A percentile compares a stretch with the other conserved stretches of the same genome.
phyloP scores from a whole-genome alignment of 345 rosid genomes.

The Cochlearia excelsa region DNA sequence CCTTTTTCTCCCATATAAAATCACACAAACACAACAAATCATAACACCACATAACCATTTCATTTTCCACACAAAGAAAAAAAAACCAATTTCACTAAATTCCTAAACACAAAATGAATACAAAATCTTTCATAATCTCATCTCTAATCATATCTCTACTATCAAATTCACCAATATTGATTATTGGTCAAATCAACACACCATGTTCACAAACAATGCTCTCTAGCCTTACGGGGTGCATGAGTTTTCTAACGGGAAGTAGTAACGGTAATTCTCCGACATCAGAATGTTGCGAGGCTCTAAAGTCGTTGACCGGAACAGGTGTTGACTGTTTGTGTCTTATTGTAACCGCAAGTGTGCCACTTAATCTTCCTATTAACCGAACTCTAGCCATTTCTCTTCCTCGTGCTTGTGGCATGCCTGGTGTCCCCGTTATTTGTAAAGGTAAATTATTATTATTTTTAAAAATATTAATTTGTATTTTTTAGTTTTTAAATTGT shows the following conservation, averaged over 20 bases:
- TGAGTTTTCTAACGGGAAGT: constrained; percentile 64
- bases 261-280: constrained; percentile 47
- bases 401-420: constrained; percentile 80
- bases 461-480: too few species aligned
- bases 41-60: constrained; percentile 15
- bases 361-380: constrained; percentile 67
- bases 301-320: constrained; percentile 51
- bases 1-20: constrained; percentile 10
- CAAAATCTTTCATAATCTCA: not conserved
- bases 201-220: constrained; percentile 58
- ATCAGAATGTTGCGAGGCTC: constrained; percentile 58
- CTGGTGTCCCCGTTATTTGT: constrained; percentile 75
- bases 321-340: constrained; percentile 75
- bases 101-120: constrained; percentile 14
- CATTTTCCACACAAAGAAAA: not conserved
- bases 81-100: not conserved
- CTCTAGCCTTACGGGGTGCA: constrained; percentile 58
- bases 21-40: constrained; percentile 2
- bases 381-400: constrained; percentile 73
- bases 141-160: constrained; percentile 8
- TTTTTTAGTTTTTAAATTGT: not conserved
- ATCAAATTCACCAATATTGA: constrained; percentile 33
- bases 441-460: constrained; percentile 40
- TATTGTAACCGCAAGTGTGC: constrained; percentile 59
- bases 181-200: constrained; percentile 44